A percentile compares a stretch with the other conserved stretches of the same genome.
Conservation (phyloP, 1,284 basidiomycete genomes). For the Peniophora sp. region DNA sequence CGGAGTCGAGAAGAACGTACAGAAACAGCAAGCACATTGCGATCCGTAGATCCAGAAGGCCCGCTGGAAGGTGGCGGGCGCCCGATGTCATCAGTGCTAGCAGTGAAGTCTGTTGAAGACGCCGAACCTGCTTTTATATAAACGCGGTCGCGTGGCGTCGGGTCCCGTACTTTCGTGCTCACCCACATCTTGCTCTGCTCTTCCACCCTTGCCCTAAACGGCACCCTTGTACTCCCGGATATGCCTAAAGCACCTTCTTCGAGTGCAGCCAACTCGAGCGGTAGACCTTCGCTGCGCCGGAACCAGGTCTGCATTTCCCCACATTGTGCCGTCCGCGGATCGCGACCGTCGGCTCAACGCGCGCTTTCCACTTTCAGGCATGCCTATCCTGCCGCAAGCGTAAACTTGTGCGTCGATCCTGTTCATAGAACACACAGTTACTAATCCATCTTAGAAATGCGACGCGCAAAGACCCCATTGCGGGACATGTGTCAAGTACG, state of each 20-base stretch:
- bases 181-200: conserved; percentile 2
- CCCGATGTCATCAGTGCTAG: too few relatives aligned
- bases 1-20: too few relatives aligned
- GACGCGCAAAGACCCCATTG: conserved; percentile 77
- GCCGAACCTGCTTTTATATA: too few relatives aligned
- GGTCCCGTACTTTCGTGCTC: background rate
- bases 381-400: conserved; percentile 74
- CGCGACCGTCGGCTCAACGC: conserved; percentile 1
- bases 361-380: conserved; percentile 35
- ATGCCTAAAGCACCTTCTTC: conserved; percentile 58
- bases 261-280: conserved; percentile 19
- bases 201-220: conserved; percentile 1
- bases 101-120: too few relatives aligned
- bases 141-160: too few relatives aligned
- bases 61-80: too few relatives aligned
- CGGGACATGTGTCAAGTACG: conserved; percentile 73
- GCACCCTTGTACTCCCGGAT: conserved; percentile 6
- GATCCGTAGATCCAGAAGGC: too few relatives aligned
- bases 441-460: too few relatives aligned
- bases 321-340: conserved; percentile 5
- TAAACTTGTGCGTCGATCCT: conserved; percentile 51
- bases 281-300: conserved; percentile 61
- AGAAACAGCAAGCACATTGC: too few relatives aligned
- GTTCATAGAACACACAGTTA: too few relatives aligned
- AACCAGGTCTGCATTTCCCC: conserved; percentile 50